phyloP scores from a whole-genome alignment of 805 yeast species.

The Starmerella sp. region DNA sequence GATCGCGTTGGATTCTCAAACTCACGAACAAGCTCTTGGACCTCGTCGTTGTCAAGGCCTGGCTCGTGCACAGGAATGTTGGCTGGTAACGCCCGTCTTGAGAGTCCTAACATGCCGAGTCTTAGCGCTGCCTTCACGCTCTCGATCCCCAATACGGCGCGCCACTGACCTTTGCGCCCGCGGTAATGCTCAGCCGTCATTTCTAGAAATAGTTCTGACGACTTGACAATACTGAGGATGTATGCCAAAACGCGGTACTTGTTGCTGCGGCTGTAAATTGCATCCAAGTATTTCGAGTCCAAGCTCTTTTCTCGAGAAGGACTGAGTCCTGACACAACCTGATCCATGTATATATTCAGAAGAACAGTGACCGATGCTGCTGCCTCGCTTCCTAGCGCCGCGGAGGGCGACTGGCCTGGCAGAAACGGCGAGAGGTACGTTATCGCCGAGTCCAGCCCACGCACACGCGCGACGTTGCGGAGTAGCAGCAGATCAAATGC shows the following conservation, averaged over 20 bases:
- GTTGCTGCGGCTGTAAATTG: slow-evolving; percentile 11
- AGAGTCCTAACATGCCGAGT: slow-evolving; percentile 24
- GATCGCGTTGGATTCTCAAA: too few relatives aligned
- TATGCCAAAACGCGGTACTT: slow-evolving; percentile 27
- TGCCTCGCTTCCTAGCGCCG: slow-evolving; percentile 32
- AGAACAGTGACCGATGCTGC: slow-evolving; percentile 28
- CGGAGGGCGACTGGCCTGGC: slow-evolving; percentile 33
- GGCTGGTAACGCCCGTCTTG: slow-evolving; percentile 26
- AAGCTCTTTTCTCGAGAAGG: slow-evolving; percentile 4
- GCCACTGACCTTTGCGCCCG: slow-evolving; percentile 26
- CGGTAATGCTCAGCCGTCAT: slow-evolving; percentile 27
- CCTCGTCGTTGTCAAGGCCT: slow-evolving; percentile 28
- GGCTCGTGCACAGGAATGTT: slow-evolving; percentile 28
- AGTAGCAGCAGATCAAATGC: slow-evolving; percentile 28
- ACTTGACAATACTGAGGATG: slow-evolving; percentile 25
- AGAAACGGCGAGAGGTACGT: slow-evolving; percentile 29
- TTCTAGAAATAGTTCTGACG: slow-evolving; percentile 31
- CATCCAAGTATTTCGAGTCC: slow-evolving; percentile 16
- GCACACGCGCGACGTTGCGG: slow-evolving; percentile 29
- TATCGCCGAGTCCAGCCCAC: slow-evolving; percentile 31
- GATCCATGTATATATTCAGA: slow-evolving; percentile 31
- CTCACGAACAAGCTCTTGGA: slow-evolving; percentile 15
- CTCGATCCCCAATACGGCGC: slow-evolving; percentile 26
- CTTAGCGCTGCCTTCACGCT: slow-evolving; percentile 27
- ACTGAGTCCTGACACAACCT: slow-evolving; percentile 27